Evolutionary conservation across 2,329 filamentous ascomycete species (phyloP).

Genomic region (Diplocarpon mali): DNA sequence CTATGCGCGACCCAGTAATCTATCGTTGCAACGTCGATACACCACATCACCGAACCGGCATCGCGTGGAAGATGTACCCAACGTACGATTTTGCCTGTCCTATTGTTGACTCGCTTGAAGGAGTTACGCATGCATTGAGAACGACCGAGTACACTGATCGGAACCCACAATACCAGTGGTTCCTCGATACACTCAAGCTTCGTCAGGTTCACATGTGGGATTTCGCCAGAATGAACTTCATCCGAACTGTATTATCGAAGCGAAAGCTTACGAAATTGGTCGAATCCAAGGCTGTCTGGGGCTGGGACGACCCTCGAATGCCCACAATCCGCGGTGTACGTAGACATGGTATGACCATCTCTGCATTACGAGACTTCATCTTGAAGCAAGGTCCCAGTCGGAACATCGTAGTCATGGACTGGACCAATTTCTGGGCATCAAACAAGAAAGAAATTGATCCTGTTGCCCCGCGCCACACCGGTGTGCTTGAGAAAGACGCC

Average conservation of each 20-base stretch:
- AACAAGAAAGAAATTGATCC: constrained; percentile 83
- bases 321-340: constrained; percentile 72
- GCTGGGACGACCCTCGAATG: constrained; percentile 83
- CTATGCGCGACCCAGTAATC: constrained; percentile 92
- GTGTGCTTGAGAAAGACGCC: constrained; percentile 57
- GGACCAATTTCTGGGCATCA: constrained; percentile 56
- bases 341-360: constrained; percentile 67
- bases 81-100: constrained; percentile 83
- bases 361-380: constrained; percentile 73
- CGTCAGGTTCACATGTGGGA: constrained; percentile 77
- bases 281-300: constrained; percentile 63
- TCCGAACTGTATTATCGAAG: constrained; percentile 74
- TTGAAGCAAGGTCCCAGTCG: constrained; percentile 74
- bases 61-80: constrained; percentile 74
- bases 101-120: constrained; percentile 69
- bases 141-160: constrained; percentile 84
- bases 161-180: constrained; percentile 81
- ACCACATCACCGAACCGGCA: constrained; percentile 75
- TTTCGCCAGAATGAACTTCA: constrained; percentile 75
- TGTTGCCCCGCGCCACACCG: constrained; percentile 61
- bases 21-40: constrained; percentile 90
- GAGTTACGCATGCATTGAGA: constrained; percentile 71
- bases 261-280: constrained; percentile 79
- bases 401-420: constrained; percentile 77
- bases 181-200: constrained; percentile 61